Evolutionary conservation across 2,329 filamentous ascomycete genomes (phyloP), one percentile per base, ranked within the genome.

Genomic region (Pestalotiopsis sp.): DNA sequence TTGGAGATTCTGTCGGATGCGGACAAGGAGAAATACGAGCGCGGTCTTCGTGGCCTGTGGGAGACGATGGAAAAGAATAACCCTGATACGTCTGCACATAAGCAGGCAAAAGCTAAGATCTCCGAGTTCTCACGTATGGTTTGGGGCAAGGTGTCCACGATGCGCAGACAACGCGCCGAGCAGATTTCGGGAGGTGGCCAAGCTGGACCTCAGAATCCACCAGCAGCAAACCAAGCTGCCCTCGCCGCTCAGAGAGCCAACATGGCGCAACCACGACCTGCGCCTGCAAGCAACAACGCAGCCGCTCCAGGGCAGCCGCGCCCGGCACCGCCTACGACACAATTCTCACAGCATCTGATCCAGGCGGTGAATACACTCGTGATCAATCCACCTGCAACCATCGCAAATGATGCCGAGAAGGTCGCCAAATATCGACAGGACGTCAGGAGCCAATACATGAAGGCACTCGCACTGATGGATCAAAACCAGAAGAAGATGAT

Each of bases 91-190:
- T 73, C 74, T 0, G 83, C 86, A 25, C 84, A 90, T 60, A 77
- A 82, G 27, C 80, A 81, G 0, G 88, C 89, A 0, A 85, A 84
- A 71, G 83, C 83, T 56, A 91, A 90, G 78, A 86, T 91, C 25
- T 77, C 80, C 6, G 88, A 91, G 9, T 91, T 91, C 74, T 88
- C 89, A 0, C 83, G 83, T 58, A 89, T 88, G 78, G 82, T 91
- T 2, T 78, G 83, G 3, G 77, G 76, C 0, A 90, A 89, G 76
- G 82, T 89, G 4, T 72, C 71, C 27, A 70, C 31, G 82, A 85
- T 65, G 75, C 77, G 65, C 72, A 70, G 72, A 66, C 73, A 73
- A 52, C 73, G 40, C 73, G 66, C 17, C 73, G 59, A 68, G 67
- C 66, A 17, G 73, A 75, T 23, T 71, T 36, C 31, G 31, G 31